phyloP scores from a whole-genome alignment of 805 yeast species.

The Suhomyces kilbournensis region DNA sequence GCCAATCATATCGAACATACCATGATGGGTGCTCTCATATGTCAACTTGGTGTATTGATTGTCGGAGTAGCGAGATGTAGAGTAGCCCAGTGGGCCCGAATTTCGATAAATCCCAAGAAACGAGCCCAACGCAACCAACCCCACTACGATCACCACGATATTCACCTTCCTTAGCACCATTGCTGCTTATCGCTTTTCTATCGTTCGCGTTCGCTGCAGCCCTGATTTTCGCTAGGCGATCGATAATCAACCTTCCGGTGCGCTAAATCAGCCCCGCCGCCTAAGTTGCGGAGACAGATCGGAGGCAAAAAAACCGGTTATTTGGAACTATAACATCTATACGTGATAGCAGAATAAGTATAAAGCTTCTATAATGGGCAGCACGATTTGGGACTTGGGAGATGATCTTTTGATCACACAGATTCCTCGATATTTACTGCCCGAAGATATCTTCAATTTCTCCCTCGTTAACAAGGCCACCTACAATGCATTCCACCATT shows the following conservation, averaged over 20 bases:
- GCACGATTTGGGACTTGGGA: conserved; percentile 24
- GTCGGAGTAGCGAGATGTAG: not conserved
- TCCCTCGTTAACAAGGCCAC: conserved; percentile 25
- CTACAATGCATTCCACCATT: conserved; percentile 32
- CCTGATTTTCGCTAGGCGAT: not conserved
- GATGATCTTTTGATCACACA: conserved; percentile 41
- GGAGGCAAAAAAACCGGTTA: not conserved
- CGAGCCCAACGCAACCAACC: not conserved
- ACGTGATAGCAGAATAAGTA: too few relatives aligned
- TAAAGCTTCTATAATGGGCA: not conserved
- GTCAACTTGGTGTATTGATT: not conserved
- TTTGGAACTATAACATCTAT: too few relatives aligned
- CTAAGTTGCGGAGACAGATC: not conserved
- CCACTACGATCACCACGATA: not conserved
- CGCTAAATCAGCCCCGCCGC: not conserved
- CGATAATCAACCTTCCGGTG: not conserved
- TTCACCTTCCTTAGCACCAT: not conserved
- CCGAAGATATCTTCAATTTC: conserved; percentile 40
- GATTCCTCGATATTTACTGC: conserved; percentile 30
- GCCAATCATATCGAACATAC: not conserved
- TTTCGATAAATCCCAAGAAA: not conserved
- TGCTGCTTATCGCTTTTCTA: not conserved
- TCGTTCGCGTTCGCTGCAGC: not conserved
- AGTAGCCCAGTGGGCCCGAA: not conserved
- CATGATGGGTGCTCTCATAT: not conserved